Evolutionary conservation across 352 stramenopile species (phyloP), one percentile per base, ranked within the genome.

Genomic region (Salisapilia sapeloensis): DNA sequence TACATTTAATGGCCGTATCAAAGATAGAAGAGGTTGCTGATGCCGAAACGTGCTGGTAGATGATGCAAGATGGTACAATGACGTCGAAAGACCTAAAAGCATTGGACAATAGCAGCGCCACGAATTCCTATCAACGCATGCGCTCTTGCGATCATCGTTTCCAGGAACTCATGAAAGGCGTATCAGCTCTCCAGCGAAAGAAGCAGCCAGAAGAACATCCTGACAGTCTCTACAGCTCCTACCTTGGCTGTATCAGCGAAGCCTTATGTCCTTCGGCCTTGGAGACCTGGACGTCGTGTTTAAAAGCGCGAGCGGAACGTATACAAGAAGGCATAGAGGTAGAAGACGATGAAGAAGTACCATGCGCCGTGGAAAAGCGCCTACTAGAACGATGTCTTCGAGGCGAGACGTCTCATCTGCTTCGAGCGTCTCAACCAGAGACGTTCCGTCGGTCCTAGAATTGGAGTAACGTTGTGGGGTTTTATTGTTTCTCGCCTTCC

Each of bases 301-400:
- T 79, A 17, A 34, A 66, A n/a, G 24, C 24, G 24, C 13, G 24
- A 28, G 13, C 13, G 24, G 24, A 28, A 12, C 24, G 24, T 12
- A 28, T 28, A 13, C 24, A 13, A 13, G 10, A 28, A 12, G 10
- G 24, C 24, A 28, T 10, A 12, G 46, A 61, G 4, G 47, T 60
- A 31, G 46, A 52, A 35, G 51, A 50, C 18, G 33, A 55, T 15
- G 18, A 62, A 27, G 50, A 62, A 13, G n/a, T n/a, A n/a, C n/a
- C n/a, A n/a, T 90, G 74, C 38, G 41, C 40, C 23, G 37, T 50
- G 22, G 33, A 54, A 23, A 82, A 78, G 50, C 45, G 48, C 16
- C 49, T 84, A 50, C 39, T 90, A 26, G 70, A 90, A 40, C 74
- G 70, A 14, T 85, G 70, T 59, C 37, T 90, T 20, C 64, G 67